Conservation (phyloP, 2,329 filamentous ascomycete genomes). For the Aspergillus texensis region DNA sequence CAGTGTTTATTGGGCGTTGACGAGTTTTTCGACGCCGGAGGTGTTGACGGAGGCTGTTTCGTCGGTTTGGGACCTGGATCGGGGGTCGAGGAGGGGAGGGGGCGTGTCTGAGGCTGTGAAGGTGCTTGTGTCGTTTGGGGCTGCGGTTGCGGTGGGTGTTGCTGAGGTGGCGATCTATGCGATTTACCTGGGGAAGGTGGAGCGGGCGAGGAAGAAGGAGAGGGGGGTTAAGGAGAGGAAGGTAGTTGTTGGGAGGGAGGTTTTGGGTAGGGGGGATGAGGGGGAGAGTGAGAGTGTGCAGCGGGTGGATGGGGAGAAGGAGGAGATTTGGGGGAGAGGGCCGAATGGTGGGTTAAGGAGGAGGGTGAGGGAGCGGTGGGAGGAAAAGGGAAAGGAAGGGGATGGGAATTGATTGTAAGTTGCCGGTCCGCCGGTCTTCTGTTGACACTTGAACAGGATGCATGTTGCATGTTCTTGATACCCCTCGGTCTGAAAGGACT, state of each 20-base stretch:
- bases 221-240: slow-evolving; percentile 43
- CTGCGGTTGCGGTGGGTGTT: slow-evolving; percentile 47
- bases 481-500: slow-evolving; percentile 2
- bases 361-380: slow-evolving; percentile 44
- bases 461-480: slow-evolving; percentile 3
- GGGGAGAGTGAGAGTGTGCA: neutral
- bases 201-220: slow-evolving; percentile 42
- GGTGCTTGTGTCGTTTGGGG: slow-evolving; percentile 44
- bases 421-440: slow-evolving; percentile 4
- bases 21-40: slow-evolving; percentile 39
- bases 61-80: slow-evolving; percentile 5
- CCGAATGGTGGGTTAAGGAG: slow-evolving; percentile 44
- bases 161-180: slow-evolving; percentile 52
- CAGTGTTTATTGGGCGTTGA: slow-evolving; percentile 48
- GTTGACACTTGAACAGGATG: slow-evolving; percentile 14
- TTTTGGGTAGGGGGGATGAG: slow-evolving; percentile 13
- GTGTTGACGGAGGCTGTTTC: slow-evolving; percentile 28
- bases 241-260: slow-evolving; percentile 30
- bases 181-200: slow-evolving; percentile 49
- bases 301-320: slow-evolving; percentile 23
- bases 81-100: slow-evolving; percentile 14
- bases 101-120: slow-evolving; percentile 37
- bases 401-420: slow-evolving; percentile 10
- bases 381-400: slow-evolving; percentile 26
- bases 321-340: slow-evolving; percentile 47